Base-by-base conservation (phyloP, 176 grass and related monocot genomes). In the Typha latifolia region DNA sequence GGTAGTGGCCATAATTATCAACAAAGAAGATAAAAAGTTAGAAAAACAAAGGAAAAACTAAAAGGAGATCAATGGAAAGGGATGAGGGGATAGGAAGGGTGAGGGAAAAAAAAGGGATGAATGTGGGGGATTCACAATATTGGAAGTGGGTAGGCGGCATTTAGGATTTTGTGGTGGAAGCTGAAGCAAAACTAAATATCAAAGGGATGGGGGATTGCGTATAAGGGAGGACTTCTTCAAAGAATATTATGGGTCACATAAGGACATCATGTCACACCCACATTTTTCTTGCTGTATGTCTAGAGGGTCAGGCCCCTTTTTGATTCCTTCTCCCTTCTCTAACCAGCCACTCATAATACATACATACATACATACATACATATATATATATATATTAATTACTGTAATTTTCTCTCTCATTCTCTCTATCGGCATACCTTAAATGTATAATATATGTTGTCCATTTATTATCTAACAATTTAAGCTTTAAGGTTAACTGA, bases 131-230 rank as follows among this genome's bases (percentile, higher is more conserved):
- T 63, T 61, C 69, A 51, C 49, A 8, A 52, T 63, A 61, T 66
- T 79, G 69, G 24, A 34, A 51, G 27, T 75, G 75, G 71, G 70
- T 74, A 82, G 51, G n/a, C 63, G 26, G 48, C 62, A 69, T 72
- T 82, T 61, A 62, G 14, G 62, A 34, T 68, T 88, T 74, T 85
- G 84, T 92, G 81, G 89, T 49, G 74, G 15, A 62, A 77, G 71
- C 19, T 80, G 31, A 71, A 3, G 62, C 12, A 14, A 32, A 72
- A 85, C 16, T 27, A 92, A 88, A 82, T 85, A 92, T 92, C 85
- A 4, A 29, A 50, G 20, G 37, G 62, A 12, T 27, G 61, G 52
- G 16, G 5, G 67, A 74, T 84, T 78, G 68, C 56, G 75, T 84
- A 23, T 68, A 52, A 62, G n/a, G n/a, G 6, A 53, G 57, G 26